These are phyloP conservation scores for Dicorynia guianensis DNA, from an alignment of 306 rosid species.

Conservation along the genomic window DNA sequence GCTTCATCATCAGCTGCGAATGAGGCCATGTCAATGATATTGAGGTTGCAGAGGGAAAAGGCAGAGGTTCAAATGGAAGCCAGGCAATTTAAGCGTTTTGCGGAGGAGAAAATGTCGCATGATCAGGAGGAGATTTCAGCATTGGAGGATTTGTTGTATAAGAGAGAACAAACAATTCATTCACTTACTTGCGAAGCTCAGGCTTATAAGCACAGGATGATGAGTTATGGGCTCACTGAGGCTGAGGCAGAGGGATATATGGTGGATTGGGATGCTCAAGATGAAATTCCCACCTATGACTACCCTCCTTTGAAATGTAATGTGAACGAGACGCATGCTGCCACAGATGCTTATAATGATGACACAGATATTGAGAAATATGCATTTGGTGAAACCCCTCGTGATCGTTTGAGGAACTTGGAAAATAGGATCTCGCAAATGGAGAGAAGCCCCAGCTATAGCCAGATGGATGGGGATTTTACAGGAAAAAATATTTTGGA, in stretches of 20 bases:
- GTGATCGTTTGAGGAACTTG: conserved; percentile 67
- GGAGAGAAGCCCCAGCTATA: conserved; percentile 74
- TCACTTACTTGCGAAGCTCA: conserved; percentile 94
- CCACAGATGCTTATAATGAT: conserved; percentile 60
- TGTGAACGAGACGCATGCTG: conserved; percentile 55
- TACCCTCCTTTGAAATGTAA: conserved; percentile 92
- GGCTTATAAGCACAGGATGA: conserved; percentile 91
- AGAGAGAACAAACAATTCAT: conserved; percentile 87
- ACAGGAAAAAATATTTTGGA: conserved; percentile 69
- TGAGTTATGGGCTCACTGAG: conserved; percentile 87
- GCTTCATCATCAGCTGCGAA: conserved; percentile 92
- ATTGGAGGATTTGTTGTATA: conserved; percentile 85
- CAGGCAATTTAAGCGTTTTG: conserved; percentile 88
- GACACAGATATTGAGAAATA: conserved; percentile 82
- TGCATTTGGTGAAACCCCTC: conserved; percentile 90
- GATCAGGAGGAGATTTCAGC: conserved; percentile 81
- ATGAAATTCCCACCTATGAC: conserved; percentile 65
- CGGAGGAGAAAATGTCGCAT: conserved; percentile 91
- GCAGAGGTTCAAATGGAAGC: conserved; percentile 98
- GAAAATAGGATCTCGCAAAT: conserved; percentile 82
- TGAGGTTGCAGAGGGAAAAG: conserved; percentile 98
- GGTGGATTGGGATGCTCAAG: conserved; percentile 56
- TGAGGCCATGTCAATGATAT: conserved; percentile 99
- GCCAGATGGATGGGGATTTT: conserved; percentile 68
- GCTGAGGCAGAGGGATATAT: conserved; percentile 70